phyloP scores from a whole-genome alignment of 306 rosid species.

The Hippophae tibetana region DNA sequence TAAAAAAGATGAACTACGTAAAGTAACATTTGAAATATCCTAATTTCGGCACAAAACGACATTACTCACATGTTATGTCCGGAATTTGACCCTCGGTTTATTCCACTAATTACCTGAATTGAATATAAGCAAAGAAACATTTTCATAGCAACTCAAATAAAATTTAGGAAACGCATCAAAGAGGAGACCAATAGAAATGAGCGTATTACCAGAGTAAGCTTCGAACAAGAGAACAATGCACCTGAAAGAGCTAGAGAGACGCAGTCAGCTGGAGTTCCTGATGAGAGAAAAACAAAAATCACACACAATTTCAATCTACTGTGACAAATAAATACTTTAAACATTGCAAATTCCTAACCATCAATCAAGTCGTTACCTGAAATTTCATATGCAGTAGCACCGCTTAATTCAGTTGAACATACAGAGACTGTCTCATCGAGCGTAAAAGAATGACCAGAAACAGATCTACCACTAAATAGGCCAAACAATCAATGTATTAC shows the following conservation, averaged over 20 bases:
- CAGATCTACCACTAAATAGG: conserved; percentile 32
- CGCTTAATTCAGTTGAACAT: conserved; percentile 29
- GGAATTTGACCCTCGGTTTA: conserved; percentile 43
- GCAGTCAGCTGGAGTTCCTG: conserved; percentile 51
- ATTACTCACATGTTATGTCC: conserved; percentile 41
- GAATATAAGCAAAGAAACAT: neutral
- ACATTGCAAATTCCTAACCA: neutral
- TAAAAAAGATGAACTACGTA: neutral
- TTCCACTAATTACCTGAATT: conserved; percentile 45
- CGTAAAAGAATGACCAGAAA: conserved; percentile 41
- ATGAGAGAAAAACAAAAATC: neutral
- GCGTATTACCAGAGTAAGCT: conserved; percentile 35
- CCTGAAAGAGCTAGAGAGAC: conserved; percentile 54
- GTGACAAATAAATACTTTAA: neutral
- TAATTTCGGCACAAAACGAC: neutral
- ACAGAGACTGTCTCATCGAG: conserved; percentile 34
- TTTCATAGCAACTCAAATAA: neutral
- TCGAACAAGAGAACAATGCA: conserved; percentile 47
- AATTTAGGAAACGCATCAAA: neutral
- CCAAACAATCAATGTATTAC: neutral
- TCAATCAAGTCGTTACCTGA: conserved; percentile 23
- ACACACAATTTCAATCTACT: neutral
- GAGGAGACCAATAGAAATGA: neutral
- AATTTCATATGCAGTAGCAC: conserved; percentile 38
- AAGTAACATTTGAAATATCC: neutral